A percentile compares a stretch with the other conserved stretches of the same genome.
phyloP scores from a whole-genome alignment of 306 rosid genomes.

The Cicer arietinum region DNA sequence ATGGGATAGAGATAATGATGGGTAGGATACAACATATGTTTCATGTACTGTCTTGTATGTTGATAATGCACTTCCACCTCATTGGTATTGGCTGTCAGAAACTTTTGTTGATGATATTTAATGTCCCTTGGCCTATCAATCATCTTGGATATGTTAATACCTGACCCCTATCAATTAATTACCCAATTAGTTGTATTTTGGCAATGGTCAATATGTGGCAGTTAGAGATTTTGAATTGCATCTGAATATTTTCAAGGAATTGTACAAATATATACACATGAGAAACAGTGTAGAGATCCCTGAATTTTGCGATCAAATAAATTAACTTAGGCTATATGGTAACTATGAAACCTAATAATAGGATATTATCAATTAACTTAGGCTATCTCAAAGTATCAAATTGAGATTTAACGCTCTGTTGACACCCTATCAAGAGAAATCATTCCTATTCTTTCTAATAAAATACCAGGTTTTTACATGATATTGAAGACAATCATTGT shows the following conservation, averaged over 20 bases:
- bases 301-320: background rate
- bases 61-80: background rate
- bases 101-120: background rate
- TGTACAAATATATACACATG: constrained; percentile 6
- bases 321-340: background rate
- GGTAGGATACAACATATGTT: background rate
- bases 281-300: constrained; percentile 10
- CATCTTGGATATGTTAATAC: background rate
- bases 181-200: background rate
- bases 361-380: background rate
- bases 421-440: constrained; percentile 5
- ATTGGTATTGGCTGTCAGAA: background rate
- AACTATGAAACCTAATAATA: background rate
- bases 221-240: constrained; percentile 9
- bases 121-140: constrained; percentile 6
- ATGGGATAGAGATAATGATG: background rate
- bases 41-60: background rate
- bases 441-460: constrained; percentile 2
- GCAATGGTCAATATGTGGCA: background rate
- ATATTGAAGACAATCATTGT: background rate
- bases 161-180: background rate
- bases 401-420: background rate
- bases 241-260: background rate
- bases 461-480: constrained; percentile 3
- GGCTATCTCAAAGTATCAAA: background rate